These are phyloP conservation scores for Dothistroma septosporum DNA, from an alignment of 2,329 filamentous ascomycete genomes.

Conservation along the genomic window DNA sequence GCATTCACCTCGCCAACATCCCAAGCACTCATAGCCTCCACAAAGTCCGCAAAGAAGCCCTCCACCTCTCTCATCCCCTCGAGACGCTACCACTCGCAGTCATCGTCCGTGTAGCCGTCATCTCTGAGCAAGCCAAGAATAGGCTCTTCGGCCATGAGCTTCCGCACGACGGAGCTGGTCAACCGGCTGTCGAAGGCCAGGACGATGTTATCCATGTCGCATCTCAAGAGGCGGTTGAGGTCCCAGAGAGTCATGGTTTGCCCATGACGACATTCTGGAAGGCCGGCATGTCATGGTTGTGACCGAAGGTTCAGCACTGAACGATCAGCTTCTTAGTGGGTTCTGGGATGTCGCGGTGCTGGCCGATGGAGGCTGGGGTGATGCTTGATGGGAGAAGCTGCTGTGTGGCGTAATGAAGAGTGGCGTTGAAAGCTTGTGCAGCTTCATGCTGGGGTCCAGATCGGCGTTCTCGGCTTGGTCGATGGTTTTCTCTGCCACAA, in stretches of 20 bases:
- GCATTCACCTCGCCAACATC: neutral
- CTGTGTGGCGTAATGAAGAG: neutral
- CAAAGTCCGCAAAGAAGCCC: neutral
- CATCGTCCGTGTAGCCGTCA: neutral
- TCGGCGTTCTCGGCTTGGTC: neutral
- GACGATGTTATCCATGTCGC: neutral
- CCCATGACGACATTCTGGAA: neutral
- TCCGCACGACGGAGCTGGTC: neutral
- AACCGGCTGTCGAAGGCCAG: neutral
- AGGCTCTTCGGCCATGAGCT: neutral
- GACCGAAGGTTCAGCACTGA: neutral
- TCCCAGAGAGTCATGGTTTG: neutral
- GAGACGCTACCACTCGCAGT: neutral
- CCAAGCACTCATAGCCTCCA: neutral
- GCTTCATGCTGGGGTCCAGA: neutral
- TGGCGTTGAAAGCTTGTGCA: neutral
- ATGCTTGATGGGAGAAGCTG: neutral
- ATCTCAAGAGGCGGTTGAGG: neutral
- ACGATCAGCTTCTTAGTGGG: neutral
- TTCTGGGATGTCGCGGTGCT: neutral
- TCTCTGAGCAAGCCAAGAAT: neutral
- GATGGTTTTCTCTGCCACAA: neutral
- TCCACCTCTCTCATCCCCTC: neutral
- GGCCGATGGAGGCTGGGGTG: neutral
- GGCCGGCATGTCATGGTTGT: neutral